Percentiles rank a stretch among this genome's conserved stretches.
Conservation (phyloP, 257 asterid species). For the Nicotiana noctiflora region DNA sequence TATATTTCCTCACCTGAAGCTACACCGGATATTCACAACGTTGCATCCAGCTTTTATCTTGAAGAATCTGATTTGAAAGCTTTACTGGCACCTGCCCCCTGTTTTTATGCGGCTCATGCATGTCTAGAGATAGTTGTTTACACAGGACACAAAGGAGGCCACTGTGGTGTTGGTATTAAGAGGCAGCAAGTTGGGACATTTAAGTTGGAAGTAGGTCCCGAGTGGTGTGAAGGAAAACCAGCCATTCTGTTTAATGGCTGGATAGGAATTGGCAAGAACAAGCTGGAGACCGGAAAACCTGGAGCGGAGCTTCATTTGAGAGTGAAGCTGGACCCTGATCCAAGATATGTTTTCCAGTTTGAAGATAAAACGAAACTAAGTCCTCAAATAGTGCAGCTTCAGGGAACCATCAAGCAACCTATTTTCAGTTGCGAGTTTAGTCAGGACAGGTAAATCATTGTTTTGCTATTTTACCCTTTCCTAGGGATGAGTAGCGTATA, state of each 20-base stretch:
- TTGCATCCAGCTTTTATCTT: conserved; percentile 78
- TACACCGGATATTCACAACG: conserved; percentile 46
- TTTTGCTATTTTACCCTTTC: neutral
- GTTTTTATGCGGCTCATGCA: conserved; percentile 63
- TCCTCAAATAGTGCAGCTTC: conserved; percentile 91
- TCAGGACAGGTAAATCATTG: conserved; percentile 59
- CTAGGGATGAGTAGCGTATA: neutral
- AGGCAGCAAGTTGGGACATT: conserved; percentile 80
- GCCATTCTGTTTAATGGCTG: conserved; percentile 74
- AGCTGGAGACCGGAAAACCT: conserved; percentile 57
- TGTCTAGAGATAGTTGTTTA: conserved; percentile 72
- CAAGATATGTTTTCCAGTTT: conserved; percentile 84
- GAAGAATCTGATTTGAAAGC: conserved; percentile 82
- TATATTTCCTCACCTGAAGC: conserved; percentile 67
- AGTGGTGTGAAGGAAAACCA: conserved; percentile 87
- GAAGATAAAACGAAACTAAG: conserved; percentile 80
- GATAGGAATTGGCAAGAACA: conserved; percentile 83
- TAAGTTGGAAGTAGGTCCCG: conserved; percentile 75
- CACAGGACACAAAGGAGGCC: conserved; percentile 71
- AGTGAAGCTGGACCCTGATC: conserved; percentile 92
- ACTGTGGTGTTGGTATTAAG: conserved; percentile 74
- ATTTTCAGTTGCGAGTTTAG: conserved; percentile 96
- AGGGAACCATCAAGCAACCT: conserved; percentile 74
- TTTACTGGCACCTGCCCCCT: conserved; percentile 53
- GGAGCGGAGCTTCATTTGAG: conserved; percentile 78